Evolutionary conservation across 2,329 filamentous ascomycete genomes (phyloP).

Genomic region (Westerdykella sp.): DNA sequence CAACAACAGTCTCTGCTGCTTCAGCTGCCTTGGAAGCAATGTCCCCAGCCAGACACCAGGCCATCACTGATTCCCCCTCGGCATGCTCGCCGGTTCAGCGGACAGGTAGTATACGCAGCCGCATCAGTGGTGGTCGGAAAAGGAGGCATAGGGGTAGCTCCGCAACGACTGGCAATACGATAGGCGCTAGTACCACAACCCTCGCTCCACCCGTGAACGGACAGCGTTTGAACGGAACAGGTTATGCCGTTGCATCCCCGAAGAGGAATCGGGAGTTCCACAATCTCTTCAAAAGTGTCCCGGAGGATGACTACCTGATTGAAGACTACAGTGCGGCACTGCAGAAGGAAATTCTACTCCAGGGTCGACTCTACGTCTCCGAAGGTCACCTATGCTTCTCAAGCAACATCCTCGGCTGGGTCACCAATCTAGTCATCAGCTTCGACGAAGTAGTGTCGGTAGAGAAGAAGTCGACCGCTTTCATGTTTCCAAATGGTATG

Average conservation of each 20-base stretch:
- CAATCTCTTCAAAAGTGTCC: conserved; percentile 86
- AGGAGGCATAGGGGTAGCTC: conserved; percentile 81
- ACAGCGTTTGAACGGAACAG: conserved; percentile 83
- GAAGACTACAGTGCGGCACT: conserved; percentile 97
- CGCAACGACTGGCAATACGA: conserved; percentile 55
- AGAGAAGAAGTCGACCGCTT: conserved; percentile 91
- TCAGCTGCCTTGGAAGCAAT: conserved; percentile 6
- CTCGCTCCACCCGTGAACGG: conserved; percentile 60
- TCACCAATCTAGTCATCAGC: conserved; percentile 93
- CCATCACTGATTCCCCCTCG: conserved; percentile 56
- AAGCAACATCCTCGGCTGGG: conserved; percentile 97
- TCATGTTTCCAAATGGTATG: conserved; percentile 94
- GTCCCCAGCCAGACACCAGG: conserved; percentile 57
- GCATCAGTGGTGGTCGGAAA: conserved; percentile 46
- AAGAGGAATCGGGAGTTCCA: conserved; percentile 97
- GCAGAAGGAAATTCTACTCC: conserved; percentile 90
- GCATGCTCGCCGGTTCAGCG: conserved; percentile 46
- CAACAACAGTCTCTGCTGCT: conserved; percentile 32
- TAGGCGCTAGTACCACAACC: conserved; percentile 63
- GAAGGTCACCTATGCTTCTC: conserved; percentile 98
- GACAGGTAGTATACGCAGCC: conserved; percentile 47
- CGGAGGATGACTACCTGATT: conserved; percentile 95
- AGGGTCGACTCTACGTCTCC: conserved; percentile 90
- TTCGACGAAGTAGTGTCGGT: conserved; percentile 97
- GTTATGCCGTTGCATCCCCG: conserved; percentile 92